These are phyloP conservation scores for Lactarius akahatsu DNA, from an alignment of 768 basidiomycete genomes.

Conservation along the genomic window DNA sequence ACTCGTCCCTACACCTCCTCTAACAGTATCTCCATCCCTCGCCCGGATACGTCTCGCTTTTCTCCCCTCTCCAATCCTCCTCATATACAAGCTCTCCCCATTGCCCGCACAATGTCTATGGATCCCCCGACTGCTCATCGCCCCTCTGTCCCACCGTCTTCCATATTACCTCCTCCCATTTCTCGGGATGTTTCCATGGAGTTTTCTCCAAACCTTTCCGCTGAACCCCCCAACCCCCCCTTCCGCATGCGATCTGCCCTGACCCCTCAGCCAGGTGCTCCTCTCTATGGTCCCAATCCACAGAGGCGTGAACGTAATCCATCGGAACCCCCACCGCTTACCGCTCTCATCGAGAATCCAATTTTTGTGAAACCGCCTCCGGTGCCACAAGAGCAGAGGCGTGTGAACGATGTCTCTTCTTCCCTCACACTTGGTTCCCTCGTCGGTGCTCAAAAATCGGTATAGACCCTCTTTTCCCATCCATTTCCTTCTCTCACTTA, in stretches of 20 bases:
- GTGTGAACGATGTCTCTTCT: conserved; percentile 8
- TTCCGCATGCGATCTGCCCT: conserved; percentile 67
- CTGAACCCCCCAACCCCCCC: conserved; percentile 43
- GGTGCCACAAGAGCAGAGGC: conserved; percentile 29
- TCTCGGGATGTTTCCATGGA: conserved; percentile 47
- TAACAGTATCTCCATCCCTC: conserved; percentile 24
- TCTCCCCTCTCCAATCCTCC: conserved; percentile 13
- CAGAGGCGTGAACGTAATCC: conserved; percentile 46
- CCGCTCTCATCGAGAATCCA: conserved; percentile 60
- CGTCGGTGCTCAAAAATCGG: conserved; percentile 29
- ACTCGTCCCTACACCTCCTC: conserved; percentile 24
- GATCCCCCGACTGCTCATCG: conserved; percentile 47
- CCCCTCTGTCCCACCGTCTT: conserved; percentile 28
- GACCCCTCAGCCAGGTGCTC: conserved; percentile 61
- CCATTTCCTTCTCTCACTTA: conserved; percentile 1
- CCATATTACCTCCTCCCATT: conserved; percentile 37
- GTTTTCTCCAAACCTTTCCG: conserved; percentile 33
- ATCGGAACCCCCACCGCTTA: conserved; percentile 71
- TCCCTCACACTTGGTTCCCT: conserved; percentile 34
- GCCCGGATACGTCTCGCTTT: conserved; percentile 27
- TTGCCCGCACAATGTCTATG: conserved; percentile 68
- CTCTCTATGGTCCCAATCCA: conserved; percentile 44
- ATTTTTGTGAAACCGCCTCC: conserved; percentile 65
- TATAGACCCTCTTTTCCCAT: conserved; percentile 7
- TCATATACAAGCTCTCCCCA: conserved; percentile 13